Evolutionary conservation across 1,139 yeast genomes (phyloP), one percentile per base, ranked within the genome.

Genomic region (Ogataea hybrid): DNA sequence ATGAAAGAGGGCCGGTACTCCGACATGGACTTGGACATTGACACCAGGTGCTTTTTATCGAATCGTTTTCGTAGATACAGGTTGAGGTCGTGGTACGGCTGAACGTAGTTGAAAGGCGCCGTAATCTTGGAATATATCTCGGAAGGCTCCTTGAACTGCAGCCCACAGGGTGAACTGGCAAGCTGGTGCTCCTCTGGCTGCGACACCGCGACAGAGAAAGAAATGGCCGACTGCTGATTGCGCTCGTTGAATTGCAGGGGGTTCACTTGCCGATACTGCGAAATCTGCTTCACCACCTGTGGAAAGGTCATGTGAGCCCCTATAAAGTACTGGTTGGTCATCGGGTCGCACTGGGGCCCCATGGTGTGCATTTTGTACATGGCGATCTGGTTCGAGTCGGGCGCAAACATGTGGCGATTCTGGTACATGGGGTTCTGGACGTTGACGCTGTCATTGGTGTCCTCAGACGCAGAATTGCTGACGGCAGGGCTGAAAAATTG

Each of bases 21-120:
- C 0, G 97, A 95, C 83, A 92, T 85, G 9, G 87, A 80, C 55
- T 84, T 83, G 3, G 96, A 92, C 81, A 92, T 84, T 46, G 82
- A 77, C 42, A 89, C 84, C 49, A 90, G 71, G 32, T 53, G 52
- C 23, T 73, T 72, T 46, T 80, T 78, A 39, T 79, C 76, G 58
- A 92, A 89, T 40, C 97, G 65, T 31, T 75, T 70, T 44, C 84
- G 69, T 46, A 92, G 68, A 61, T 90, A 90, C 14, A 81, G 76
- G 55, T 87, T 80, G 42, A 92, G 70, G 35, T 83, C 79, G 62
- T 88, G 96, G 61, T 85, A 92, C 3, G 96, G 97, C 1, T 90
- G 85, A 0, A 96, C 90, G 58, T 92, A 92, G 2, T 89, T 77
- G 58, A 85, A 90, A 0, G 97, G 97, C 39, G 70, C 73, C 15